Evolutionary conservation across 2,329 filamentous ascomycete genomes (phyloP), one percentile per base, ranked within the genome.

Genomic region (Paramyrothecium sp.): DNA sequence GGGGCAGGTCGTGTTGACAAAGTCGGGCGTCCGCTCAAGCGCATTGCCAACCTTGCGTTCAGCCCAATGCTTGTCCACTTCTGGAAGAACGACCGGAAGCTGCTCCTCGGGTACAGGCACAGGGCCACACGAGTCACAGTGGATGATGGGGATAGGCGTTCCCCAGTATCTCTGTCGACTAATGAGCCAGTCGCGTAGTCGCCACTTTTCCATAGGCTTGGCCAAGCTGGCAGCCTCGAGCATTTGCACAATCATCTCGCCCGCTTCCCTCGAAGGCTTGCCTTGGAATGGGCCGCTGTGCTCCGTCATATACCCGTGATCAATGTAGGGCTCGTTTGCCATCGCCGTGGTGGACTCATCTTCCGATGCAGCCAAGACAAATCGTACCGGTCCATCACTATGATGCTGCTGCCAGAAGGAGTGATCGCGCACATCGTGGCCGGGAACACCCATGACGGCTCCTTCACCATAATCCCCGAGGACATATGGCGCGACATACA

Each of bases 111-210:
- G 90, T 1, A 96, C 92, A 1, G 91, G 88, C 1, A 96, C 90
- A 2, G 89, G 76, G 8, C 92, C 92, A 70, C 92, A 97, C 7
- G 80, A 80, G 19, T 75, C 71, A 68, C 92, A 96, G 73, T 97
- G 91, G 38, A 96, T 80, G 54, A 97, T 92, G 19, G 92, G 92
- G 54, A 97, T 96, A 0, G 92, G 92, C 0, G 92, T 85, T 16
- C 92, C 92, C 92, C 92, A 97, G 70, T 96, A 96, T 61, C 92
- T 81, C 72, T 97, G 92, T n/a, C 92, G 86, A 70, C 91, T 96
- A 65, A 97, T 89, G 56, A 97, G 78, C 92, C 92, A 97, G 73
- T 97, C 92, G 58, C 91, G 81, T 23, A 97, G 80, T 54, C 89
- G 86, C 91, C 91, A 96, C 60, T 85, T 90, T 58, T 90, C 86